Base-by-base conservation (phyloP, 1,284 basidiomycete species). In the Leccinum solheimii region DNA sequence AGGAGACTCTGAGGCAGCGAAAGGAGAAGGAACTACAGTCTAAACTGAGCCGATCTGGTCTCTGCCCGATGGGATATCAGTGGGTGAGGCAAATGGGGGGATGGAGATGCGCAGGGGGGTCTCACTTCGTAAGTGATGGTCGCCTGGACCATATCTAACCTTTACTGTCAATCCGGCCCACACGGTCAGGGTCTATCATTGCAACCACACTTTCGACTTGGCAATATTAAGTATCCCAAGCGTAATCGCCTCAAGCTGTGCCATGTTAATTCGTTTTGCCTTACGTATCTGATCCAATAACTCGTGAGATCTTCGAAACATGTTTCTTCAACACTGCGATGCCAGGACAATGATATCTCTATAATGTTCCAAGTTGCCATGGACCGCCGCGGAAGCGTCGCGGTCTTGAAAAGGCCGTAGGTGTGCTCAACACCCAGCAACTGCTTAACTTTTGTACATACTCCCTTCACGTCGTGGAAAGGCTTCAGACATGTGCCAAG, bases 71-170 rank as follows among this genome's bases (percentile, higher is more conserved):
- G 26, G 86, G 86, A 2, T 88, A 63, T 67, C 70, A 62, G 14
- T 88, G 87, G 86, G 80, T 83, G 54, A 77, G 76, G 58, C 72
- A 78, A 55, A 48, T 52, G 1, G 64, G 63, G 11, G 82, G 84
- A 2, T 88, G 86, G 76, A 74, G 80, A 3, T 88, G 86, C 67
- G 75, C 77, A 2, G 86, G 82, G 11, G 87, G 86, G 1, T 9
- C 60, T 2, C 86, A 87, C 72, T 82, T 75, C 53, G 72, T 87
- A 9, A 57, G 58, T 7, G 43, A 67, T 11, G 1, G 16, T 13
- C 58, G 57, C 52, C 52, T 69, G 14, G 1, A 13, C 1, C 34
- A 10, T n/a, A 45, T 69, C 19, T 66, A 16, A 64, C 30, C 9
- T 11, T 52, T 26, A n/a, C 23, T 23, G 14, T 50, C 21, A n/a